phyloP scores from a whole-genome alignment of 768 basidiomycete genomes.

The Leccinum variicolor region DNA sequence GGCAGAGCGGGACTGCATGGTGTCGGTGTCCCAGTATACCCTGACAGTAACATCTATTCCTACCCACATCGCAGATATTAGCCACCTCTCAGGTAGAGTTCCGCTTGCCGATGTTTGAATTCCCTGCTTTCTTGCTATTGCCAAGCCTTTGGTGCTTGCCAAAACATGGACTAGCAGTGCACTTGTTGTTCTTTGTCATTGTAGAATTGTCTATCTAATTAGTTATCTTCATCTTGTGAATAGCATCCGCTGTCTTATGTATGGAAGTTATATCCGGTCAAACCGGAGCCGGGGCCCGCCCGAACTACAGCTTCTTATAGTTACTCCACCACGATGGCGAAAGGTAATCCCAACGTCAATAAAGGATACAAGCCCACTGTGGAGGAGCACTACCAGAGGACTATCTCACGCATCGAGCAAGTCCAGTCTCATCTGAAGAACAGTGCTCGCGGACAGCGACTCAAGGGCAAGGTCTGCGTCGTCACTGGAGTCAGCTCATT shows the following conservation, averaged over 20 bases:
- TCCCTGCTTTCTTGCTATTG: slow-evolving; percentile 5
- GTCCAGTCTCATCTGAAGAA: slow-evolving; percentile 65
- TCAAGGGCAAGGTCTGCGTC: slow-evolving; percentile 79
- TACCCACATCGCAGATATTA: slow-evolving; percentile 10
- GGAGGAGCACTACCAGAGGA: slow-evolving; percentile 58
- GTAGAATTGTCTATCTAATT: slow-evolving; percentile 2
- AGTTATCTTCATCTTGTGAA: slow-evolving; percentile 4
- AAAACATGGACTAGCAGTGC: slow-evolving; percentile 11
- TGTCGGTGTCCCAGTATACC: slow-evolving; percentile 5
- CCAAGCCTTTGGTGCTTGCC: slow-evolving; percentile 7
- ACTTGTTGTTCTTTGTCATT: slow-evolving; percentile 3
- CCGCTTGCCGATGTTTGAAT: slow-evolving; percentile 5
- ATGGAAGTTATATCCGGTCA: not conserved
- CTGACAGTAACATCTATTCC: slow-evolving; percentile 12
- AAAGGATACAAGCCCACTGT: slow-evolving; percentile 15
- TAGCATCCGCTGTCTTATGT: not conserved
- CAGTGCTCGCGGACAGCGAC: slow-evolving; percentile 49
- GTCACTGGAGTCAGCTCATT: slow-evolving; percentile 86
- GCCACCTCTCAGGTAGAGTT: not conserved
- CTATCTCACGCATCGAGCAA: slow-evolving; percentile 61
- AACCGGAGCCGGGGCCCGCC: not conserved
- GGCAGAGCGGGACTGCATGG: slow-evolving; percentile 12
- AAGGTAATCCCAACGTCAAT: slow-evolving; percentile 4
- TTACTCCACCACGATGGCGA: slow-evolving; percentile 11
- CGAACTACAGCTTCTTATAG: not conserved